A percentile compares a stretch with the other conserved stretches of the same genome.
phyloP scores from a whole-genome alignment of 139 green algal genomes.

The Chlamydomonas sphaeroides region DNA sequence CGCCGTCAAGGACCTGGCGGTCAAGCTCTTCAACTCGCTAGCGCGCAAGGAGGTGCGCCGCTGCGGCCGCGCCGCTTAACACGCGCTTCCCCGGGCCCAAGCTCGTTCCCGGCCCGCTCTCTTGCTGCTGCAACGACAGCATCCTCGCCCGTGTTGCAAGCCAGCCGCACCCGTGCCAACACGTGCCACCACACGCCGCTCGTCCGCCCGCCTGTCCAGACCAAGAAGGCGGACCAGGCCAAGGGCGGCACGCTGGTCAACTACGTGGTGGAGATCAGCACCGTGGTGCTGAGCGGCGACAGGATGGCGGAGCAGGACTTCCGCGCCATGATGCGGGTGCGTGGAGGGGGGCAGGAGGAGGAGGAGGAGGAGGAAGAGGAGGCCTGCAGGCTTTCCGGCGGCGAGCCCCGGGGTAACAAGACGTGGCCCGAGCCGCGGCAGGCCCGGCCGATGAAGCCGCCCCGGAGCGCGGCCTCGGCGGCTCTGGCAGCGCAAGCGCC shows the following conservation, averaged over 20 bases:
- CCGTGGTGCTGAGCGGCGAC: constrained; percentile 63
- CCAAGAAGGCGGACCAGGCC: constrained; percentile 4
- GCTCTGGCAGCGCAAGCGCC: too few species aligned
- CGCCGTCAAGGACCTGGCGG: constrained; percentile 1
- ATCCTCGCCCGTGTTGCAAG: too few species aligned
- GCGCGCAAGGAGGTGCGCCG: constrained; percentile 40
- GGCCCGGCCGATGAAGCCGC: too few species aligned
- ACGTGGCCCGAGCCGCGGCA: too few species aligned
- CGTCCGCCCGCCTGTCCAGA: too few species aligned
- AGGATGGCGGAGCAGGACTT: constrained; percentile 64
- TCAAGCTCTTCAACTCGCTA: constrained; percentile 44
- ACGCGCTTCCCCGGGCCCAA: too few species aligned
- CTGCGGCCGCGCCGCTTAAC: constrained; percentile 10
- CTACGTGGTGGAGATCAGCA: constrained; percentile 94
- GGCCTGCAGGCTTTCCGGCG: not conserved
- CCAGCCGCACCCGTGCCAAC: too few species aligned
- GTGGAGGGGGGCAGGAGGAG: not conserved
- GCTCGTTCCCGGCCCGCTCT: too few species aligned
- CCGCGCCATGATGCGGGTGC: constrained; percentile 73
- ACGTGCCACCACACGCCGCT: too few species aligned
- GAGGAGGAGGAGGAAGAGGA: not conserved
- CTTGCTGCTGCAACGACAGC: too few species aligned
- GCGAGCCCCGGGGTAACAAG: too few species aligned
- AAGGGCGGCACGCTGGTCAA: constrained; percentile 88
- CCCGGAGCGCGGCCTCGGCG: too few species aligned